Base-by-base conservation (phyloP, 805 yeast species). In the Metschnikowia continentalis region DNA sequence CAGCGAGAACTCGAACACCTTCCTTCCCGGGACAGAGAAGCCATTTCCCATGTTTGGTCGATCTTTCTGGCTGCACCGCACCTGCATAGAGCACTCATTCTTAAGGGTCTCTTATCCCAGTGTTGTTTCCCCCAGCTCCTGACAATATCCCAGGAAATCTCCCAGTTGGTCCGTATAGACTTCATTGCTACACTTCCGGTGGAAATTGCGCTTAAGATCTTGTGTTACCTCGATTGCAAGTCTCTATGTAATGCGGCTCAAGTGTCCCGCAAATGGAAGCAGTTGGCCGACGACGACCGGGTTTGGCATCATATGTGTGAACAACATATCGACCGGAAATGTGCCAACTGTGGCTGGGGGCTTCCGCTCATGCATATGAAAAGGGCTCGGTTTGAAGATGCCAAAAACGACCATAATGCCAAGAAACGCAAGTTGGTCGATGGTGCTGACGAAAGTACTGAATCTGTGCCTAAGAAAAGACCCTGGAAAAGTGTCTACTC, bases 301-400 rank as follows among this genome's bases (percentile, higher is more conserved):
- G 97, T 94, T 2, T 94, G 99, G 99, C 94, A 92, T 65, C 91
- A 92, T 58, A 86, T 94, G 90, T 94, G 99, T 65, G 96, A 90
- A 65, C 99, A 94, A 70, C 99, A 94, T 68, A 94, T 94, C 49
- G 99, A 94, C 70, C 79, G 96, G 53, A 94, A 94, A 68, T 94
- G 99, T 71, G 96, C 97, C 37, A 89, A 89, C 63, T 94, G 99
- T 71, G 99, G 99, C 14, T 94, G 99, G 99, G 99, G 99, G 4
- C 76, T 94, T 56, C 99, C 99, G 2, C 72, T 94, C 53, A 80
- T 94, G 82, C 96, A 90, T 62, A 89, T 90, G 83, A 87, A 85
- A 64, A 76, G 86, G 49, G 86, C 85, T 1, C 49, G 45, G 10
- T 38, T 32, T 20, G 40, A n/a, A 23, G 47, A 44, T 23, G 13